Conservation (phyloP, 805 yeast genomes). For the Millerozyma acaciae region DNA sequence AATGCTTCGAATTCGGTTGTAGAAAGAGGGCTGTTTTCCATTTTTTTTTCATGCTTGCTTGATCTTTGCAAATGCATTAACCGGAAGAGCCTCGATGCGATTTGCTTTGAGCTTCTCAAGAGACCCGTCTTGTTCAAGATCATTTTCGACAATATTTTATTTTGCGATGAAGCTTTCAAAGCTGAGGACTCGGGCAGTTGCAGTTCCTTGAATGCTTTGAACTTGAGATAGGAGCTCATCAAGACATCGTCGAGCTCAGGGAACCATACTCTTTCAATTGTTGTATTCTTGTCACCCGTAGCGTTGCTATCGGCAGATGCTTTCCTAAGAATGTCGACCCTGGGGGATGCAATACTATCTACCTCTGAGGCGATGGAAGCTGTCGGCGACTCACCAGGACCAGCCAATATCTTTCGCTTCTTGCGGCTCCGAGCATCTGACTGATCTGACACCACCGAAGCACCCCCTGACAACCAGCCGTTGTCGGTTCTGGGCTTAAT, state of each 20-base stretch:
- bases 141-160: conserved; percentile 40
- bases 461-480: neutral
- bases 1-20: conserved; percentile 24
- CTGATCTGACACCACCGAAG: neutral
- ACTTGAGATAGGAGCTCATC: conserved; percentile 32
- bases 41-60: conserved; percentile 10
- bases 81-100: conserved; percentile 28
- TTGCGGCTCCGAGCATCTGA: conserved; percentile 5
- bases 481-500: conserved; percentile 6
- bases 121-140: conserved; percentile 33
- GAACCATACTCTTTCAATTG: conserved; percentile 31
- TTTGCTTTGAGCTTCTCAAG: conserved; percentile 35
- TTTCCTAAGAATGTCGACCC: no score
- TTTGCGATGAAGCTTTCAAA: conserved; percentile 33
- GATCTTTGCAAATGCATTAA: conserved; percentile 22
- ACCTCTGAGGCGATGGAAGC: conserved; percentile 34
- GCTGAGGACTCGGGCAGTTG: conserved; percentile 18
- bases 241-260: conserved; percentile 32
- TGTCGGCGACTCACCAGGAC: conserved; percentile 28
- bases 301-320: conserved; percentile 2
- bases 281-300: conserved; percentile 4
- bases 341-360: conserved; percentile 28
- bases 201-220: conserved; percentile 26
- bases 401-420: conserved; percentile 12
- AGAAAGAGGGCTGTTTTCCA: conserved; percentile 5